These are phyloP conservation scores for Arthrocladium fulminans DNA, from an alignment of 2,329 filamentous ascomycete species.

Conservation along the genomic window DNA sequence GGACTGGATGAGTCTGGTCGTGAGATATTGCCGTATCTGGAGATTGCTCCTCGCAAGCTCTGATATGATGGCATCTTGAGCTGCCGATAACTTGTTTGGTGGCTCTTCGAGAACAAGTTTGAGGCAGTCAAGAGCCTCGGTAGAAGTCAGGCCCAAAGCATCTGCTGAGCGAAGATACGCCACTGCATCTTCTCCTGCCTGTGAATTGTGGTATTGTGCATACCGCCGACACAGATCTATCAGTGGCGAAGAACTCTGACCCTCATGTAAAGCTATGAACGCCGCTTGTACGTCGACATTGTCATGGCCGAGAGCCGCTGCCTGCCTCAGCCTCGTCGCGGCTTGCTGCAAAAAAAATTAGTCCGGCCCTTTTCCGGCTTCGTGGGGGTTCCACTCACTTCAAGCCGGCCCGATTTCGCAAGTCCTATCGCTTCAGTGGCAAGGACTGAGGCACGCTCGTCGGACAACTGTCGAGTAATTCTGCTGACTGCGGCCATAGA, in stretches of 20 bases:
- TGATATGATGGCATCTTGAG: conserved; percentile 40
- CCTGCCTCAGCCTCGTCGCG: conserved; percentile 41
- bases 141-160: conserved; percentile 33
- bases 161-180: conserved; percentile 36
- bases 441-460: conserved; percentile 39
- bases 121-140: conserved; percentile 34
- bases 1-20: conserved; percentile 33
- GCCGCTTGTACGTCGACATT: conserved; percentile 38
- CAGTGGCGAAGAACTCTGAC: conserved; percentile 27
- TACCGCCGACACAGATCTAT: conserved; percentile 38
- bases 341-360: conserved; percentile 30
- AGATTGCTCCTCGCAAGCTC: conserved; percentile 37
- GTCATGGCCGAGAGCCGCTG: conserved; percentile 38
- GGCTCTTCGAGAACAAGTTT: conserved; percentile 34
- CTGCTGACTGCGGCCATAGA: conserved; percentile 10
- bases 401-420: conserved; percentile 36
- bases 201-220: conserved; percentile 32
- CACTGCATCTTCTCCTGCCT: conserved; percentile 37
- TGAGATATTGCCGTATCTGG: conserved; percentile 36
- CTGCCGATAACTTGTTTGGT: conserved; percentile 29
- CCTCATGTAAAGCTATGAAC: conserved; percentile 37
- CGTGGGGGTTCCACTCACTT: conserved; percentile 7
- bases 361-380: conserved; percentile 2
- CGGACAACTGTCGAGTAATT: conserved; percentile 26
- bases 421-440: conserved; percentile 40